Conservation (phyloP, 2,329 filamentous ascomycete species). For the Pseudopithomyces chartarum region DNA sequence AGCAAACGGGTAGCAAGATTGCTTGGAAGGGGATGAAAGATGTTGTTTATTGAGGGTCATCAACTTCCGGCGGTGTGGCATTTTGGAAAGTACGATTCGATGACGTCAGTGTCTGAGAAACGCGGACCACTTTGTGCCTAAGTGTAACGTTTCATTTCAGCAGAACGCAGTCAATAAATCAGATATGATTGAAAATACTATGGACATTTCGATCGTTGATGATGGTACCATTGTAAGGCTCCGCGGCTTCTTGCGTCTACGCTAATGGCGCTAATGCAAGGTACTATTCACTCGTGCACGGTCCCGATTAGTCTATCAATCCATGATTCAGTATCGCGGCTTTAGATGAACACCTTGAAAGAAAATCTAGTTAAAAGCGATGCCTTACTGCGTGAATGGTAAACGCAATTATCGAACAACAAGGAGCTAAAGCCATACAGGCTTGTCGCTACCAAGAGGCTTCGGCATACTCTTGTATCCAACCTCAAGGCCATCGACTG, state of each 20-base stretch:
- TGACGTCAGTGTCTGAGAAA: constrained; percentile 10
- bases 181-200: neutral
- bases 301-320: neutral
- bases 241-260: neutral
- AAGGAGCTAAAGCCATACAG: too few relatives aligned
- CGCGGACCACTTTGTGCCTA: neutral
- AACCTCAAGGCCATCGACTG: constrained; percentile 51
- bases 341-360: too few relatives aligned
- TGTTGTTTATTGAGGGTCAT: neutral
- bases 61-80: neutral
- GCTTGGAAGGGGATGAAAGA: neutral
- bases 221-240: too few relatives aligned
- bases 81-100: neutral
- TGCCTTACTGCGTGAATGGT: neutral
- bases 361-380: too few relatives aligned
- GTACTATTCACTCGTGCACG: neutral
- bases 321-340: too few relatives aligned
- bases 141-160: neutral
- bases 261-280: neutral
- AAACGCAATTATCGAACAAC: too few relatives aligned
- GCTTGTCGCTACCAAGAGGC: constrained; percentile 53
- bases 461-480: constrained; percentile 60
- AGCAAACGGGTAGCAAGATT: neutral
- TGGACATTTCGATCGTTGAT: neutral
- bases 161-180: neutral